Percentiles rank a stretch among this genome's conserved stretches.
phyloP scores from a whole-genome alignment of 1,139 yeast species.

The Groenewaldozyma auringiensis region DNA sequence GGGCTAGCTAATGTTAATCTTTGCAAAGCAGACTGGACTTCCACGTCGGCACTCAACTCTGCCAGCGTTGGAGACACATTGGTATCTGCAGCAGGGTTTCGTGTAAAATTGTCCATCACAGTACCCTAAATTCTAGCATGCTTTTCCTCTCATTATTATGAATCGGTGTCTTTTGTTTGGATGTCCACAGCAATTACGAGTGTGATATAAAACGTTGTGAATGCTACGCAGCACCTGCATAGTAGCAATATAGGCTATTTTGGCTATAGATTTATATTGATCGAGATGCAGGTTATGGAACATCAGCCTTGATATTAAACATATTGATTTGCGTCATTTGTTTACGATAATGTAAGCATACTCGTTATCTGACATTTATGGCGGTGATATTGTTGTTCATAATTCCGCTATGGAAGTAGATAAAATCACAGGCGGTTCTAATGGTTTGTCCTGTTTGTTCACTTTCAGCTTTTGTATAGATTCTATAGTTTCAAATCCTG shows the following conservation, averaged over 20 bases:
- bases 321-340: too few relatives aligned
- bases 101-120: background rate
- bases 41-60: background rate
- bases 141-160: background rate
- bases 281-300: too few relatives aligned
- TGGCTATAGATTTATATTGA: too few relatives aligned
- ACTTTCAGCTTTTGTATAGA: constrained; percentile 27
- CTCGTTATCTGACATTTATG: too few relatives aligned
- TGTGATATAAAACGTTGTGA: too few relatives aligned
- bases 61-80: background rate
- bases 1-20: background rate
- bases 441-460: constrained; percentile 30
- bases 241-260: too few relatives aligned
- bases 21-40: background rate
- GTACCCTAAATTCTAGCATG: background rate
- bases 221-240: too few relatives aligned
- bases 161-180: too few relatives aligned
- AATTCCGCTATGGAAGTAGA: constrained; percentile 12
- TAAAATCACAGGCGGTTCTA: constrained; percentile 28
- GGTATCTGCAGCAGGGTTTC: background rate
- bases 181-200: too few relatives aligned
- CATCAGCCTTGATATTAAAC: too few relatives aligned
- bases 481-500: constrained; percentile 33
- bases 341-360: too few relatives aligned
- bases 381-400: too few relatives aligned